Base-by-base conservation (phyloP, 1,139 yeast species). In the Suhomyces atakaporum region DNA sequence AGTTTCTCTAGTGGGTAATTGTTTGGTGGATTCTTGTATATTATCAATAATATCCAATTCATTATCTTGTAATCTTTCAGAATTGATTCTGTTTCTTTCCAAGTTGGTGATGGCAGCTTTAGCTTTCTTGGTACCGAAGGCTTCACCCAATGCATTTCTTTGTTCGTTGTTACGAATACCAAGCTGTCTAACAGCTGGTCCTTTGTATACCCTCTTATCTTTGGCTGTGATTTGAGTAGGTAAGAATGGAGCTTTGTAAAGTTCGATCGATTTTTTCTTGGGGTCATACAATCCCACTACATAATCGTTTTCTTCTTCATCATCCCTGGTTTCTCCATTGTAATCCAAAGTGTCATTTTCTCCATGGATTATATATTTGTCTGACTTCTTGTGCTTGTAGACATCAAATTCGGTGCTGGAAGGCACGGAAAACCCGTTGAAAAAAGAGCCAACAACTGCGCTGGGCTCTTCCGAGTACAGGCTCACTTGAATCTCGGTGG, bases 61-160 rank as follows among this genome's bases (percentile, higher is more conserved):
- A 36, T 82, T 69, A 47, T 77, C 85, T 40, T 77, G 84, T 47
- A 90, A 73, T 60, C 81, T 79, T 33, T 79, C 94, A 2, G 96
- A 76, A 58, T 92, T 97, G 56, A 92, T 82, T 55, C 84, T 76
- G 64, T 92, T 92, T 61, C 84, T 79, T 56, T 84, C 94, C 54
- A 81, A 63, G 58, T 84, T 90, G 35, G 78, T 70, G 56, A 94
- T 86, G 25, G 96, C 95, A 54, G 87, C 84, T 66, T 88, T 90
- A 43, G 97, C 97, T 33, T 83, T 90, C 66, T 87, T 88, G 43
- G 98, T 90, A 75, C 99, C 99, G 51, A 92, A 92, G 2, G 95
- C 94, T 62, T 88, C 92, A 56, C 98, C 98, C 53, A 92, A 74
- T 3, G 87, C 86, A 45, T 77, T 85, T 58, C 96, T 76, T 63